Conservation (phyloP, 768 basidiomycete species). For the Sporobolomyces phaffii region DNA sequence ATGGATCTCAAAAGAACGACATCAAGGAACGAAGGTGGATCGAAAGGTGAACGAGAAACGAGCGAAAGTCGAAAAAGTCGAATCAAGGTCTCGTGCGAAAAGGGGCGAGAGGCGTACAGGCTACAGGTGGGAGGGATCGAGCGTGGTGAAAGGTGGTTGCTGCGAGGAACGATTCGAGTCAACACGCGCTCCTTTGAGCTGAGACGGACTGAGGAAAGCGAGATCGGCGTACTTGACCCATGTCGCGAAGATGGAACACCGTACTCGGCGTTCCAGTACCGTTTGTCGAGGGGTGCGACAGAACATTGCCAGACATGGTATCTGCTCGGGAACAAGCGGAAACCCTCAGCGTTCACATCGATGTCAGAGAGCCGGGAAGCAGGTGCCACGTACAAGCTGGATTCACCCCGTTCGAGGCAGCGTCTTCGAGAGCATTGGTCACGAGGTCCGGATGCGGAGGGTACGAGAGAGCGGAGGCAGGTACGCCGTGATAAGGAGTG, state of each 20-base stretch:
- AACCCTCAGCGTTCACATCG: background rate
- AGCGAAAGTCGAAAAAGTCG: background rate
- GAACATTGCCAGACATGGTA: conserved; percentile 6
- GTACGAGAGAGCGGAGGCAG: conserved; percentile 22
- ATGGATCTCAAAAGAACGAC: background rate
- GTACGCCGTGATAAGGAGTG: background rate
- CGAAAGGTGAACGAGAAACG: background rate
- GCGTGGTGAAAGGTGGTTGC: conserved; percentile 24
- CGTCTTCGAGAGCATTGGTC: conserved; percentile 21
- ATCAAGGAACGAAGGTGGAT: background rate
- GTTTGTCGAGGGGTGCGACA: conserved; percentile 1
- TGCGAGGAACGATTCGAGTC: background rate
- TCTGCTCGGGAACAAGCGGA: background rate
- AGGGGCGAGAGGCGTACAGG: background rate
- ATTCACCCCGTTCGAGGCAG: background rate
- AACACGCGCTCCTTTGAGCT: background rate
- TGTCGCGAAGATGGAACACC: conserved; percentile 23
- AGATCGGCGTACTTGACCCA: conserved; percentile 6
- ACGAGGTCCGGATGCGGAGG: conserved; percentile 26
- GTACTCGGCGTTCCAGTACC: conserved; percentile 20
- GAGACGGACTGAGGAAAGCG: background rate
- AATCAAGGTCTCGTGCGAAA: background rate
- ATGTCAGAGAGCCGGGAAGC: too few relatives aligned
- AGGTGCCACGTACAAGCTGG: conserved; percentile 16
- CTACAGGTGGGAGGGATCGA: conserved; percentile 23